phyloP scores from a whole-genome alignment of 805 yeast genomes.

The Peterozyma toletana region DNA sequence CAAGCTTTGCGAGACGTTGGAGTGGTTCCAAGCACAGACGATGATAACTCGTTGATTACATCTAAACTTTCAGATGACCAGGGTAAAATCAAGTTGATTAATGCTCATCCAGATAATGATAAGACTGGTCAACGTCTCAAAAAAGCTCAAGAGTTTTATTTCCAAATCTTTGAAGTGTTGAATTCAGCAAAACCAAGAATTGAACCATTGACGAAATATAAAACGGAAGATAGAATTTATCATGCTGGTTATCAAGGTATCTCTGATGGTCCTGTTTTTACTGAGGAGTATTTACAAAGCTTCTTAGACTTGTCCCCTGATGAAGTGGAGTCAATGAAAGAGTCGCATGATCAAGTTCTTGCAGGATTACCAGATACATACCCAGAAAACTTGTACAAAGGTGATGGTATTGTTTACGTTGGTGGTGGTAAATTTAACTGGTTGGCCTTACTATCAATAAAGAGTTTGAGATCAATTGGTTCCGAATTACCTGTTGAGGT shows the following conservation, averaged over 20 bases:
- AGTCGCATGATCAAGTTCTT: conserved; percentile 39
- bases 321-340: conserved; percentile 36
- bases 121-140: conserved; percentile 23
- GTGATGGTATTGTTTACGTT: conserved; percentile 60
- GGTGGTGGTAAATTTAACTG: conserved; percentile 80
- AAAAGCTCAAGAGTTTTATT: conserved; percentile 34
- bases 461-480: conserved; percentile 58
- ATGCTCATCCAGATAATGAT: conserved; percentile 19
- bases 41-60: neutral
- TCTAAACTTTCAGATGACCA: conserved; percentile 7
- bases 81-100: conserved; percentile 15
- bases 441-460: conserved; percentile 58
- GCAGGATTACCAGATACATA: conserved; percentile 36
- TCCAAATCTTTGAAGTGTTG: conserved; percentile 31
- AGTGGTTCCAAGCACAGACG: too few relatives aligned
- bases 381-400: conserved; percentile 38
- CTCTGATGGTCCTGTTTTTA: conserved; percentile 31
- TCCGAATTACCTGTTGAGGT: conserved; percentile 76
- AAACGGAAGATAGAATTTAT: conserved; percentile 37
- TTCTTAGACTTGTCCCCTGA: conserved; percentile 37
- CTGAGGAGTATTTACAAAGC: conserved; percentile 43
- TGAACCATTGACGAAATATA: conserved; percentile 33
- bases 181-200: conserved; percentile 31
- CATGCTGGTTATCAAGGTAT: conserved; percentile 44
- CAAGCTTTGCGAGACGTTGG: neutral